phyloP scores from a whole-genome alignment of 345 rosid genomes.

The Pugionium cornutum region DNA sequence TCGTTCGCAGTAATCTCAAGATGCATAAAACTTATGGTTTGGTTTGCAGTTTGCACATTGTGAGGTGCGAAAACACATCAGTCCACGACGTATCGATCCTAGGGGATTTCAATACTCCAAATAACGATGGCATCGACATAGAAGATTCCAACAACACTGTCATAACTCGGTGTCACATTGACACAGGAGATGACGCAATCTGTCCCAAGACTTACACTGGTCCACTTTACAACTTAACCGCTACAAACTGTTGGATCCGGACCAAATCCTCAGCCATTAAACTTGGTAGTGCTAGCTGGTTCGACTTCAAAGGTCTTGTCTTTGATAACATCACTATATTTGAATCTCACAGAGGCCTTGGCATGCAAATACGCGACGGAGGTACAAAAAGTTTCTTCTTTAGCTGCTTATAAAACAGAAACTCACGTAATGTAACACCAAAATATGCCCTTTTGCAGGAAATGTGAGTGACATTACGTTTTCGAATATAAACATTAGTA shows the following conservation, averaged over 20 bases:
- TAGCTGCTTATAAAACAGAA: neutral
- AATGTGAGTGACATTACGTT: conserved; percentile 73
- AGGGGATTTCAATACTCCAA: conserved; percentile 86
- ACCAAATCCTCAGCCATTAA: conserved; percentile 94
- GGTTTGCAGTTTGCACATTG: conserved; percentile 76
- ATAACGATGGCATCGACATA: conserved; percentile 89
- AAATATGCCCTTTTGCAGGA: conserved; percentile 51
- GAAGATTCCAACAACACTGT: conserved; percentile 82
- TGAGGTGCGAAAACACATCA: conserved; percentile 61
- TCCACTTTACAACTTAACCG: conserved; percentile 73
- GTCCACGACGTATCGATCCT: conserved; percentile 72
- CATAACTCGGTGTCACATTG: conserved; percentile 68
- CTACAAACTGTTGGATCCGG: conserved; percentile 80
- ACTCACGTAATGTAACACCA: neutral
- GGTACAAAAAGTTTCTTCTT: conserved; percentile 45
- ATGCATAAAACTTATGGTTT: neutral
- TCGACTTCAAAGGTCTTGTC: conserved; percentile 60
- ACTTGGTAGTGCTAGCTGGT: conserved; percentile 92
- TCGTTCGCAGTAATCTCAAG: neutral
- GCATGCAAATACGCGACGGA: conserved; percentile 88
- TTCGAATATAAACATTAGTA: conserved; percentile 80
- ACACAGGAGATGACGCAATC: conserved; percentile 93
- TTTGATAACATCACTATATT: conserved; percentile 83
- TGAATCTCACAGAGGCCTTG: conserved; percentile 89
- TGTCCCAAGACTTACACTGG: conserved; percentile 78